Evolutionary conservation across 1,284 basidiomycete species (phyloP), one percentile per base, ranked within the genome.

Genomic region (Leccinum subspadiceum): DNA sequence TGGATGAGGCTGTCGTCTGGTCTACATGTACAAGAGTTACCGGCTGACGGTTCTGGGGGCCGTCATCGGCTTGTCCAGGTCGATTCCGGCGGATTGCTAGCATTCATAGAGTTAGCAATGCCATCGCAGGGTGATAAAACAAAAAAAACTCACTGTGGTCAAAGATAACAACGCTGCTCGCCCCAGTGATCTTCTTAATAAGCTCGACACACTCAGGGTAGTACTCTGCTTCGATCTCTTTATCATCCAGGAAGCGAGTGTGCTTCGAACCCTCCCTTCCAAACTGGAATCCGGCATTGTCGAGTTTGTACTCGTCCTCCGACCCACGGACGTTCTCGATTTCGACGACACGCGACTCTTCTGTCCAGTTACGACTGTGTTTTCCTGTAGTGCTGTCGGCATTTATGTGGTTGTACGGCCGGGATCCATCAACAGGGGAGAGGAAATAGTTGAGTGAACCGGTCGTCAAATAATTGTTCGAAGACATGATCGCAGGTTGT

Each of bases 111-210:
- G 7, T 12, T 1, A 56, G 49, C 20, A 35, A 48, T 2, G 12
- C 3, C n/a, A 13, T 33, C 15, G 17, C n/a, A 8, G 5, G 48
- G n/a, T 35, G 15, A 31, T 1, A 41, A 41, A 8, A 41, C n/a
- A 13, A 49, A 44, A 29, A 29, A 49, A 12, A 67, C 76, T 13
- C 59, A 82, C 82, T 84, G 65, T 84, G 83, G 62, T 86, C 84
- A 65, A 86, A 86, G 46, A 83, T 64, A 5, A 84, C 79, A 13
- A 77, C 77, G 22, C 74, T 74, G 57, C 73, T 80, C 2, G 82
- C 84, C 8, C 82, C 82, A 0, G 82, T 84, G 17, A 81, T 60
- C 63, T 78, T 67, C 75, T 85, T 85, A 55, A 85, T 70, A 26
- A 84, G 69, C 64, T 77, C 79, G 51, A 75, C 69, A 56, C 77